A percentile compares a stretch with the other conserved stretches of the same genome.
Evolutionary conservation across 345 rosid genomes (phyloP).

Genomic region (Salix arbutifolia): DNA sequence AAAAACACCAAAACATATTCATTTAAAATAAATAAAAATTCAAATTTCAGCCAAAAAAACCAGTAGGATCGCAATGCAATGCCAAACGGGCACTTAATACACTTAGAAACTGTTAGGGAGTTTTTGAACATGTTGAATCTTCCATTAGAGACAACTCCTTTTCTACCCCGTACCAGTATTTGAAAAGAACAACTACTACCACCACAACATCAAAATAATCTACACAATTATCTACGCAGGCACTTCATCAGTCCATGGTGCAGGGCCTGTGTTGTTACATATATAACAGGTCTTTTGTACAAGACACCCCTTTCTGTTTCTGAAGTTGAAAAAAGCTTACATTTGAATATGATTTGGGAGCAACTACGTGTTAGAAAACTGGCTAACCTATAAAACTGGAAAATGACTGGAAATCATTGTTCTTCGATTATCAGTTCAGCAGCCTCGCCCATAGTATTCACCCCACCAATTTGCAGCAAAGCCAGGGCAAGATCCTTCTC

Average conservation of each 20-base stretch:
- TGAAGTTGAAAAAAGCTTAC: not conserved
- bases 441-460: slow-evolving; percentile 58
- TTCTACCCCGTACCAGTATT: too few relatives aligned
- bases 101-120: too few relatives aligned
- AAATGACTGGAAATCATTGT: not conserved
- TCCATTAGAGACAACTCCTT: too few relatives aligned
- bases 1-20: too few relatives aligned
- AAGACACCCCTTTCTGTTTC: not conserved
- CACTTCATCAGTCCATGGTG: not conserved
- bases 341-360: not conserved
- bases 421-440: slow-evolving; percentile 59
- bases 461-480: slow-evolving; percentile 67
- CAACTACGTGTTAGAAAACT: not conserved
- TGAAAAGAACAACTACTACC: too few relatives aligned
- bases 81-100: too few relatives aligned
- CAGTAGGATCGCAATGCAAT: too few relatives aligned
- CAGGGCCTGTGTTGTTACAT: not conserved
- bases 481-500: slow-evolving; percentile 83
- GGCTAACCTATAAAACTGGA: not conserved
- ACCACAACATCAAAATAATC: too few relatives aligned
- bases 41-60: too few relatives aligned
- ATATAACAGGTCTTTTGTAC: not conserved
- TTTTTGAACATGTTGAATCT: too few relatives aligned
- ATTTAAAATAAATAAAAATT: too few relatives aligned
- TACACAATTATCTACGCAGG: not conserved